Base-by-base conservation (phyloP, 768 basidiomycete genomes). In the Pleurotus giganteus region DNA sequence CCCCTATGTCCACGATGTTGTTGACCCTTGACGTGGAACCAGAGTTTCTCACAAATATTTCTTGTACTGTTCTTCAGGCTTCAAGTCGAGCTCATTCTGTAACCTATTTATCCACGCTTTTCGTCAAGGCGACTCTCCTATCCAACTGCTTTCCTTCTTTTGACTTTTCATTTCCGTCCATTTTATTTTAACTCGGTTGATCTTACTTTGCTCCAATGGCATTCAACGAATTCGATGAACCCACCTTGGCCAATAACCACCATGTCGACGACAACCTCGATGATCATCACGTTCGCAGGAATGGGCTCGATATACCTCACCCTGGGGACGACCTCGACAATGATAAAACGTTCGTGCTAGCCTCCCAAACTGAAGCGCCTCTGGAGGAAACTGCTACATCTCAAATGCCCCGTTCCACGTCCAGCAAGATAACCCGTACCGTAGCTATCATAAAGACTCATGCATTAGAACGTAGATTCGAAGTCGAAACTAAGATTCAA, bases 361-460 rank as follows among this genome's bases (percentile, higher is more conserved):
- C 32, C 9, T 23, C 19, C 12, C 49, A 7, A 12, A n/a, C 19
- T 8, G 21, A 51, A 13, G 23, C 8, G 5, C 49, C 19, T 4
- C 21, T 34, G 8, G 49, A 51, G 11, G 49, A 51, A 13, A 4
- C 34, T 19, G 15, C 32, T 12, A 51, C 34, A 1, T 23, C 49
- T 5, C 49, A 34, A 34, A 36, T 51, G 49, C 49, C 44, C 41
- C 23, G 47, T 47, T 32, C 29, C 39, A 39, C 57, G 56, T 54
- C 21, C 52, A 60, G 57, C 44, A 60, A 69, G 29, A 58, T 72
- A n/a, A 80, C 80, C 39, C 79, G 90, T 53, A 91, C 90, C 0
- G 83, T 92, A 47, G 90, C 88, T 15, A 89, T 92, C 58, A 91
- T 93, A 78, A 93, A 92, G 72, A 78, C 78, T 26, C 85, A 90